Conservation (phyloP, 2,329 filamentous ascomycete species). For the Immersiporthe knoxdaviesiana region DNA sequence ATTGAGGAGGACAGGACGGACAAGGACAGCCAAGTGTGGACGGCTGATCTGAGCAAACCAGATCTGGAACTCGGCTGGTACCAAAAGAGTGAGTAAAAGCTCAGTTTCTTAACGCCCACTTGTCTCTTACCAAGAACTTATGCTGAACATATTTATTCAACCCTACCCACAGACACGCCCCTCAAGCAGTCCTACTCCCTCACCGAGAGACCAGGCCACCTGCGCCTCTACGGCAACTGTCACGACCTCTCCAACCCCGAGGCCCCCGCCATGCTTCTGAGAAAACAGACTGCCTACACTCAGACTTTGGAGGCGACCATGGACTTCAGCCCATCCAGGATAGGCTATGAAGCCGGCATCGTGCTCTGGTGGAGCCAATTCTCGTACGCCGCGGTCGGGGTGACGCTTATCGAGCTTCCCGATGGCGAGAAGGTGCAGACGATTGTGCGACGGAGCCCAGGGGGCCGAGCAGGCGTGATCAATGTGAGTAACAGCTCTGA, state of each 20-base stretch:
- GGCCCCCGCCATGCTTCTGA: slow-evolving; percentile 55
- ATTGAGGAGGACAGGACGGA: slow-evolving; percentile 32
- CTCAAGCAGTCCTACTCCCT: slow-evolving; percentile 51
- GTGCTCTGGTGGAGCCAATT: slow-evolving; percentile 58
- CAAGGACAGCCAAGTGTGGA: slow-evolving; percentile 40
- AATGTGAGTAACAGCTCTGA: slow-evolving; percentile 31
- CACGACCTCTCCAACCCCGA: slow-evolving; percentile 55
- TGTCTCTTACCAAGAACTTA: too few relatives aligned
- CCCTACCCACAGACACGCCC: slow-evolving; percentile 47
- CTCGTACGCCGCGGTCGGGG: slow-evolving; percentile 40
- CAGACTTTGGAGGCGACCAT: slow-evolving; percentile 49
- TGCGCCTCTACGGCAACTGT: slow-evolving; percentile 56
- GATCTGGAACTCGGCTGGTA: slow-evolving; percentile 44
- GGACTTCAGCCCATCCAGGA: slow-evolving; percentile 48
- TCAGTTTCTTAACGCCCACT: not conserved
- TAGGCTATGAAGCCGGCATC: slow-evolving; percentile 54
- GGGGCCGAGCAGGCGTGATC: slow-evolving; percentile 32
- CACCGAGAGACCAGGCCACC: slow-evolving; percentile 44
- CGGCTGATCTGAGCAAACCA: slow-evolving; percentile 40
- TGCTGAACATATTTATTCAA: slow-evolving; percentile 6
- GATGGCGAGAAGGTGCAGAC: slow-evolving; percentile 25
- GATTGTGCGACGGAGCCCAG: slow-evolving; percentile 32
- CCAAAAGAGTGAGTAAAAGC: slow-evolving; percentile 38
- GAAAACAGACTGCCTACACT: slow-evolving; percentile 53
- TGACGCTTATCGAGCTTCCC: slow-evolving; percentile 33